phyloP scores from a whole-genome alignment of 805 yeast species.

The Candida rishiriensis region DNA sequence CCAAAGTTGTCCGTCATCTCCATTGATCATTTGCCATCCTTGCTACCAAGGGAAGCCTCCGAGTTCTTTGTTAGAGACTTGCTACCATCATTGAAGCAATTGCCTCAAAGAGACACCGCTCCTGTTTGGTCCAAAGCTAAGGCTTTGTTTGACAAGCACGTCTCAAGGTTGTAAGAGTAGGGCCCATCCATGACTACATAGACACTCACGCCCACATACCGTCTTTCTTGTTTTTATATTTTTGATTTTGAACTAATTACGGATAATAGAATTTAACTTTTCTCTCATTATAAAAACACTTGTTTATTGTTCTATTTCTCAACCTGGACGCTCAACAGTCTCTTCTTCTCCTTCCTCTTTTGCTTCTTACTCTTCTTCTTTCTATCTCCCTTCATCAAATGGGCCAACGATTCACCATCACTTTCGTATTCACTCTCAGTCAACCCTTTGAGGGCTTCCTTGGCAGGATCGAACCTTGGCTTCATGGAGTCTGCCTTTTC shows the following conservation, averaged over 20 bases:
- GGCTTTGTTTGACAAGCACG: constrained; percentile 78
- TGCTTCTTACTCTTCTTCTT: constrained; percentile 34
- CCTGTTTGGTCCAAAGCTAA: constrained; percentile 93
- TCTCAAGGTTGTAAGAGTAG: constrained; percentile 48
- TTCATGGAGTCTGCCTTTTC: constrained; percentile 72
- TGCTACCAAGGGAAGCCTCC: constrained; percentile 95
- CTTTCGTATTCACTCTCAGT: constrained; percentile 74
- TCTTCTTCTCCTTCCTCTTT: constrained; percentile 38
- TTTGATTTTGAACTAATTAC: background rate
- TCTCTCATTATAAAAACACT: background rate
- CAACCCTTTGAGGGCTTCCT: constrained; percentile 29
- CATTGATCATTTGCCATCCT: constrained; percentile 93
- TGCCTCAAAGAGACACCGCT: constrained; percentile 76
- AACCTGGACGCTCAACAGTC: constrained; percentile 47
- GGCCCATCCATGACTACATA: too few relatives aligned
- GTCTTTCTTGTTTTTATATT: background rate
- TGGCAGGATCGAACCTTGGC: constrained; percentile 34
- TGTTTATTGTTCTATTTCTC: constrained; percentile 28
- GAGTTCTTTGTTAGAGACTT: constrained; percentile 86
- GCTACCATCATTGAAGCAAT: constrained; percentile 80
- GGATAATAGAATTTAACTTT: too few relatives aligned
- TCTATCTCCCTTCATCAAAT: constrained; percentile 49
- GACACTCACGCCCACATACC: background rate
- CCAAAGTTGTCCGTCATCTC: constrained; percentile 89
- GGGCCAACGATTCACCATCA: constrained; percentile 63